A percentile compares a stretch with the other conserved stretches of the same genome.
Conservation (phyloP, 2,329 filamentous ascomycete genomes). For the Paraconiothyrium brasiliense region DNA sequence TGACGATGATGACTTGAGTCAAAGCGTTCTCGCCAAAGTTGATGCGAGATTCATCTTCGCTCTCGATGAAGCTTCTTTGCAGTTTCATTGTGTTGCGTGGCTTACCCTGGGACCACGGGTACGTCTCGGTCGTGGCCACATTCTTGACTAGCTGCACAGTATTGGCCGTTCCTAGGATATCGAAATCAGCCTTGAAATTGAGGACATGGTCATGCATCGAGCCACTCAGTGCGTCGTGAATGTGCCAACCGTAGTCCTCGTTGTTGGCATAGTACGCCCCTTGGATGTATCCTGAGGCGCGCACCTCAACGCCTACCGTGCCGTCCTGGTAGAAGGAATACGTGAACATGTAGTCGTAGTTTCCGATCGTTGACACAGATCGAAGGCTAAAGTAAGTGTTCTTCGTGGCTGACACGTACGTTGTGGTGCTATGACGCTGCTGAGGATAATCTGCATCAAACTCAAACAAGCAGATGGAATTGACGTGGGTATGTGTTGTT, state of each 20-base stretch:
- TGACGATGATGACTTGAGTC: constrained; percentile 61
- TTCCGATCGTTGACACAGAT: constrained; percentile 59
- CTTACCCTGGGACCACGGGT: constrained; percentile 60
- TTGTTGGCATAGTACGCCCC: constrained; percentile 36
- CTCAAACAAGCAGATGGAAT: constrained; percentile 59
- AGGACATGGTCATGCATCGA: constrained; percentile 51
- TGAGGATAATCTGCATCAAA: constrained; percentile 40
- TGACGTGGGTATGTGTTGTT: constrained; percentile 47
- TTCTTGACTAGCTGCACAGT: constrained; percentile 45
- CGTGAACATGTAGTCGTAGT: constrained; percentile 41
- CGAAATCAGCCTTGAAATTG: constrained; percentile 54
- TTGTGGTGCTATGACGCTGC: constrained; percentile 37
- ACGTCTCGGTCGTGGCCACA: constrained; percentile 55
- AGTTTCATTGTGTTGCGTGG: constrained; percentile 64
- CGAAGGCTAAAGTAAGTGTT: constrained; percentile 56
- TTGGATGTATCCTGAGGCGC: constrained; percentile 43
- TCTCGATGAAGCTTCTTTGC: constrained; percentile 51
- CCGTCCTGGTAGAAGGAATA: constrained; percentile 42
- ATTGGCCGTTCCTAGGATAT: constrained; percentile 49
- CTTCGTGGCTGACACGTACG: constrained; percentile 39
- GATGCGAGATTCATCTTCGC: constrained; percentile 49
- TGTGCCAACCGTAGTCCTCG: constrained; percentile 50
- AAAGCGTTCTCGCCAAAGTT: constrained; percentile 60
- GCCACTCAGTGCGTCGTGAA: constrained; percentile 48
- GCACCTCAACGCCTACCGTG: constrained; percentile 32